Evolutionary conservation across 2,329 filamentous ascomycete species (phyloP).

Genomic region (Trichophyton mentagrophytes): DNA sequence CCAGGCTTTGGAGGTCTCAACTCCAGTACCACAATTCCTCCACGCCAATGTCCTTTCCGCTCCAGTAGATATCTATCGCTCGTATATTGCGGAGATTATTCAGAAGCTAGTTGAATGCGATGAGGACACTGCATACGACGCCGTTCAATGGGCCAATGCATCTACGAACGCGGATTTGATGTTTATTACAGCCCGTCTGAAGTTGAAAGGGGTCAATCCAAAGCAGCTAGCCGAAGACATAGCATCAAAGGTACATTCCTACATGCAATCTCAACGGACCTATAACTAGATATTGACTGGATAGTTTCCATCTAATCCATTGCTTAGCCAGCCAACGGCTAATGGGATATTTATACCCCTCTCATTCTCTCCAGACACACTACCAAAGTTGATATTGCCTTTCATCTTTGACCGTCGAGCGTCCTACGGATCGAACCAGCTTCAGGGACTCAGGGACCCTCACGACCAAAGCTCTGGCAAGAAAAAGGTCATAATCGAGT

Average conservation of each 20-base stretch:
- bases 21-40: not conserved
- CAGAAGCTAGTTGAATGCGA: constrained; percentile 58
- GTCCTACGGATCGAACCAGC: constrained; percentile 52
- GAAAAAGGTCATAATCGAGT: constrained; percentile 63
- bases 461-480: constrained; percentile 38
- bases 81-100: constrained; percentile 59
- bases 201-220: constrained; percentile 60
- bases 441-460: constrained; percentile 49
- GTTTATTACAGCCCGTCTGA: constrained; percentile 62
- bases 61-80: constrained; percentile 66
- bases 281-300: not conserved
- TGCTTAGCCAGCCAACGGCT: constrained; percentile 57
- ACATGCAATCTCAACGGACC: not conserved
- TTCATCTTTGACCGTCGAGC: constrained; percentile 50
- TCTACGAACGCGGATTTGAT: constrained; percentile 75
- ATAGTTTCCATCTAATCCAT: constrained; percentile 59
- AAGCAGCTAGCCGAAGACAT: constrained; percentile 50
- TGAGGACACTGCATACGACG: constrained; percentile 56
- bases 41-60: constrained; percentile 33
- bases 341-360: constrained; percentile 62
- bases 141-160: constrained; percentile 64
- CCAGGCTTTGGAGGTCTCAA: not conserved
- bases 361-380: constrained; percentile 60
- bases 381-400: constrained; percentile 55
- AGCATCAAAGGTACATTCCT: constrained; percentile 41